Base-by-base conservation (phyloP, 2,329 filamentous ascomycete species). In the Diplodia scrobiculata region DNA sequence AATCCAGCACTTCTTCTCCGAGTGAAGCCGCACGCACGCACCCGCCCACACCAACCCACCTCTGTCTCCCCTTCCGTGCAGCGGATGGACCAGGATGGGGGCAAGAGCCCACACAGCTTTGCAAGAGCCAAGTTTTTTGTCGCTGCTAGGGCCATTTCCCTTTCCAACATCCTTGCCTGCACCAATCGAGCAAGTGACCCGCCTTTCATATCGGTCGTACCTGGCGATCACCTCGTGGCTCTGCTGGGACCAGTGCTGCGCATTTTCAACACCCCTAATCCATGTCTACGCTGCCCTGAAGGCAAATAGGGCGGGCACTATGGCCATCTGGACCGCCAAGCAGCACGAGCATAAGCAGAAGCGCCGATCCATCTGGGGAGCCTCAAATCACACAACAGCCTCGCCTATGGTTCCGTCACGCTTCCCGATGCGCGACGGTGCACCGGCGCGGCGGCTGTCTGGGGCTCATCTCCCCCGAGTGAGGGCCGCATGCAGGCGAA, bases 181-280 rank as follows among this genome's bases (percentile, higher is more conserved):
- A 34, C 45, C 27, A 62, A 62, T 62, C 58, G 41, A 62, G 58
- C 45, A 50, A 36, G 17, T 17, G 63, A 54, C 52, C 63, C 63
- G 52, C 50, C 52, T 65, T 65, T 65, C 51, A 65, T 58, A 65
- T 65, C 53, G 36, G 41, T 48, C 45, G 64, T 66, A 59, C 64
- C 64, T 66, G 64, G 47, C 53, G 64, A 66, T 66, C 64, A 36
- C 64, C 64, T 66, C 64, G 64, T 66, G 64, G 64, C 64, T 36
- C 58, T 62, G 27, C 58, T 29, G 58, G 58, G 45, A 62, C 58
- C 58, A 50, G 58, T 50, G 36, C 38, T 17, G 27, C 29, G 55
- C 55, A 17, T n/a, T 48, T n/a, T 45, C 58, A 50, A 27, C 55
- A 58, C 19, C 58, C 41, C 17, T 36, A 45, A 62, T 50, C 41